Base-by-base conservation (phyloP, 2,329 filamentous ascomycete genomes). In the Talaromyces atroroseus region DNA sequence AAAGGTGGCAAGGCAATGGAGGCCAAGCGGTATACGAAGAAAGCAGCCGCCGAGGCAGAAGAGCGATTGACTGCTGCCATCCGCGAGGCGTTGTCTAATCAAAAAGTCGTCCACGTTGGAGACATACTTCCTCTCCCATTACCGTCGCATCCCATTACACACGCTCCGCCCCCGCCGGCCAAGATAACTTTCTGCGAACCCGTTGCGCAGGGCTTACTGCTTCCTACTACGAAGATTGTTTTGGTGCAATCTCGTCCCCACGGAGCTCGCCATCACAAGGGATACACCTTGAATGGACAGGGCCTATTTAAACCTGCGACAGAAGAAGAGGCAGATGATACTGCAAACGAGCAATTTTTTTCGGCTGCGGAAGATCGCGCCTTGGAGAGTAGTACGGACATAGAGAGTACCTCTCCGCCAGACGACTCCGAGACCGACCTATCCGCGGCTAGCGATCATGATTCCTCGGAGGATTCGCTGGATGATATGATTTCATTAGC, bases 151-250 rank as follows among this genome's bases (percentile, higher is more conserved):
- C 88, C 91, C 12, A 87, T 95, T 61, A 95, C 91, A 8, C 90
- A 96, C 72, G 83, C 89, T 18, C 85, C 89, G 23, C 83, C 90
- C 14, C 89, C 90, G 44, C 90, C 92, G 0, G 94, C 90, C 44
- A 91, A 88, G 73, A 89, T 97, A 59, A 85, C 89, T 49, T 84
- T 95, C n/a, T 97, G 92, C 69, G 94, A 99, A 70, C 94, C 94
- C 8, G 91, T 97, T 16, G 85, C 89, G 5, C 94, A 99, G 72
- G 94, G 94, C 8, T 72, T 94, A 5, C 70, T 99, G 48, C 81
- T 86, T 8, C 80, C 89, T 0, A 81, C 78, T 12, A 99, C 92
- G 16, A 91, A 88, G 65, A 90, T 99, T 57, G 85, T 99, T 23
- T 79, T 97, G 21, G 68, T 78, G 69, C 66, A 86, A 82, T 75